Conservation (phyloP, 495 filamentous ascomycete genomes). For the Hapsidospora chrysogenum region DNA sequence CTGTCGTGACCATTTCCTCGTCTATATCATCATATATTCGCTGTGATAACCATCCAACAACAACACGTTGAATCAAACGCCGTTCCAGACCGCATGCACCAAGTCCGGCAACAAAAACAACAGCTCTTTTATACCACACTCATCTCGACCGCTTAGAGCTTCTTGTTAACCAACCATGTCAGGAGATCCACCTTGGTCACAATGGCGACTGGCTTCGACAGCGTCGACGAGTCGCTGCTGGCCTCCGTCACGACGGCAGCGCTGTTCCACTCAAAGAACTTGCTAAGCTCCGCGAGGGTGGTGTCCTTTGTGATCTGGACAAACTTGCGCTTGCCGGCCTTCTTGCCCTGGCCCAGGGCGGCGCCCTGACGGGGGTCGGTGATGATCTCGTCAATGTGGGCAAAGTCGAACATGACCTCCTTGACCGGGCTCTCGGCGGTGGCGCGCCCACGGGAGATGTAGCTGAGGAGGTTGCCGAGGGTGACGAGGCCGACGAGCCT, state of each 20-base stretch:
- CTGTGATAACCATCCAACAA: too few relatives aligned
- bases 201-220: slow-evolving; percentile 67
- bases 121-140: too few relatives aligned
- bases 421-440: slow-evolving; percentile 51
- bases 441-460: slow-evolving; percentile 67
- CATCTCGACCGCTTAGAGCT: slow-evolving; percentile 9
- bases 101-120: slow-evolving; percentile 8
- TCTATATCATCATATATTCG: too few relatives aligned
- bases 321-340: slow-evolving; percentile 45
- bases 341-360: slow-evolving; percentile 23
- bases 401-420: slow-evolving; percentile 95
- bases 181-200: slow-evolving; percentile 94
- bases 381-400: slow-evolving; percentile 69
- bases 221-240: slow-evolving; percentile 28
- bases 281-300: slow-evolving; percentile 60
- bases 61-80: slow-evolving; percentile 2
- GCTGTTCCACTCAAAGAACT: slow-evolving; percentile 96
- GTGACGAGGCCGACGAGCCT: slow-evolving; percentile 83
- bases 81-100: slow-evolving; percentile 7
- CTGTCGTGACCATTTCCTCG: too few relatives aligned
- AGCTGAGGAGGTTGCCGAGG: slow-evolving; percentile 82
- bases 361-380: slow-evolving; percentile 59
- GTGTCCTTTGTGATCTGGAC: slow-evolving; percentile 90
- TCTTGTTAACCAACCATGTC: slow-evolving; percentile 75
- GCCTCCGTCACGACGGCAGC: slow-evolving; percentile 82